Conservation (phyloP, 1,284 basidiomycete genomes). For the Sanghuangporus baumii region DNA sequence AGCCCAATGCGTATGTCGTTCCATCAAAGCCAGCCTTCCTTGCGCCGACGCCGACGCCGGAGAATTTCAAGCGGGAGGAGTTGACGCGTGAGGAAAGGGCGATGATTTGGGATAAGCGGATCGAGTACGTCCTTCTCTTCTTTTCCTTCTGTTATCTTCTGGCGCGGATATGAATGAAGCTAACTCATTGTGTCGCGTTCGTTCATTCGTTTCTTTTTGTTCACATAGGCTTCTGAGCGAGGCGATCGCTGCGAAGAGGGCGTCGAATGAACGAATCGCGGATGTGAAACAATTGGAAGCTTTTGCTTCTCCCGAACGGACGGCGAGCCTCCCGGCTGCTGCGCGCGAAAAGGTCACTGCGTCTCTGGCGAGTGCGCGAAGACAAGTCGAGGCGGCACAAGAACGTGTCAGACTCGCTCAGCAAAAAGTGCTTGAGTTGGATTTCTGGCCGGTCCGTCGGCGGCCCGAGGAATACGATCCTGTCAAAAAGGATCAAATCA, state of each 20-base stretch:
- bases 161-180: neutral
- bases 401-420: slow-evolving; percentile 25
- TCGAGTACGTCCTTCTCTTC: slow-evolving; percentile 9
- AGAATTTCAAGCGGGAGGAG: neutral
- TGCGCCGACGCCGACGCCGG: neutral
- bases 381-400: slow-evolving; percentile 25
- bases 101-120: slow-evolving; percentile 14
- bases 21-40: neutral
- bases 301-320: neutral
- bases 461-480: slow-evolving; percentile 18
- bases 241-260: neutral
- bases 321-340: neutral
- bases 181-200: neutral
- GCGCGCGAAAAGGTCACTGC: neutral
- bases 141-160: too few species aligned
- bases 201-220: neutral
- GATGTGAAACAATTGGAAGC: slow-evolving; percentile 3
- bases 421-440: slow-evolving; percentile 28
- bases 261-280: neutral
- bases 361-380: slow-evolving; percentile 13
- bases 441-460: slow-evolving; percentile 36
- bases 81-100: slow-evolving; percentile 4
- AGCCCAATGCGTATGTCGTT: neutral
- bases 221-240: slow-evolving; percentile 1
- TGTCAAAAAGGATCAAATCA: neutral